A percentile compares a stretch with the other conserved stretches of the same genome.
These are phyloP conservation scores for Jaapia argillacea DNA, from an alignment of 768 basidiomycete species.

Conservation along the genomic window DNA sequence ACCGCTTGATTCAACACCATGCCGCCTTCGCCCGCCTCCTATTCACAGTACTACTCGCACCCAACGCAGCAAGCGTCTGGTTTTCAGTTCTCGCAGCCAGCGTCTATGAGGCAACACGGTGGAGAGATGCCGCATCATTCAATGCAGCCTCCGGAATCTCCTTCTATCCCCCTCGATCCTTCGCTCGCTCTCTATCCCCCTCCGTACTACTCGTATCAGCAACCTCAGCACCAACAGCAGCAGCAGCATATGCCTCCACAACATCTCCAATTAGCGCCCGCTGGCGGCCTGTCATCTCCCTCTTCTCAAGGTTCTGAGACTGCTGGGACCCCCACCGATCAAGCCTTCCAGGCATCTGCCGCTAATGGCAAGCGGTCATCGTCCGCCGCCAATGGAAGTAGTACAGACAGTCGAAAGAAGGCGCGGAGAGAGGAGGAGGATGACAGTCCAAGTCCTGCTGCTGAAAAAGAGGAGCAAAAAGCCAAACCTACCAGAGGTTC, in stretches of 20 bases:
- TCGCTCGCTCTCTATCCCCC: constrained; percentile 55
- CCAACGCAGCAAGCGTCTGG: background rate
- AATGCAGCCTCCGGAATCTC: constrained; percentile 47
- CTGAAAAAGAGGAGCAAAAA: constrained; percentile 59
- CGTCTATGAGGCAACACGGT: background rate
- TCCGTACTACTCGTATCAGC: constrained; percentile 44
- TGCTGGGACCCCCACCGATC: constrained; percentile 60
- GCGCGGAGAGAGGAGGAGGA: constrained; percentile 51
- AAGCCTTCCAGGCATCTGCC: constrained; percentile 35
- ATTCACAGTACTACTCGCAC: background rate
- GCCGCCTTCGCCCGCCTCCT: too few species aligned
- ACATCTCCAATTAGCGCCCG: constrained; percentile 44
- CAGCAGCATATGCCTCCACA: constrained; percentile 38
- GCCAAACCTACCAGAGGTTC: constrained; percentile 85
- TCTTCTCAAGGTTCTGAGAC: constrained; percentile 75
- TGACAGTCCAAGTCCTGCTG: constrained; percentile 38
- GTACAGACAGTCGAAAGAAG: constrained; percentile 44
- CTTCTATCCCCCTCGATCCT: constrained; percentile 61
- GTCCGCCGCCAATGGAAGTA: constrained; percentile 29
- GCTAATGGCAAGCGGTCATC: constrained; percentile 61
- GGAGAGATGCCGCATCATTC: constrained; percentile 29
- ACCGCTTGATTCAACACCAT: too few species aligned
- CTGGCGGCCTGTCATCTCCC: constrained; percentile 61
- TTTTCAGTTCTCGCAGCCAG: background rate
- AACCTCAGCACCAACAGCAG: constrained; percentile 32